Conservation (phyloP, 2,329 filamentous ascomycete genomes). For the Coniochaeta sp. region DNA sequence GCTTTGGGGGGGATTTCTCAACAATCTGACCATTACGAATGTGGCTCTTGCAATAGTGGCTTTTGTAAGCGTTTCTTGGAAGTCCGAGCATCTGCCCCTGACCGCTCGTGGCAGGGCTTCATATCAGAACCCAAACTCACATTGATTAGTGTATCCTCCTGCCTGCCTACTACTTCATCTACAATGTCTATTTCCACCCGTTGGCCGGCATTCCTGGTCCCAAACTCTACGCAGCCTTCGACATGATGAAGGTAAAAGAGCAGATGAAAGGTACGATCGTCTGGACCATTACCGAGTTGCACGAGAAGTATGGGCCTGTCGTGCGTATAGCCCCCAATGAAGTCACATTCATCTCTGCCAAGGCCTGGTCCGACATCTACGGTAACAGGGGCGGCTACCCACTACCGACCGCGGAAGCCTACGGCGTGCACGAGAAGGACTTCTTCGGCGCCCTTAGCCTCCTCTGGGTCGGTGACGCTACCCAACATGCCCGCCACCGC, state of each 20-base stretch:
- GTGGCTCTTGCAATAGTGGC: background rate
- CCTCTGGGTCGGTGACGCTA: slow-evolving; percentile 17
- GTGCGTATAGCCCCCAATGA: slow-evolving; percentile 36
- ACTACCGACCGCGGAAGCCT: slow-evolving; percentile 9
- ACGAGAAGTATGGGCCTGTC: slow-evolving; percentile 20
- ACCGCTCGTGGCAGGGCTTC: background rate
- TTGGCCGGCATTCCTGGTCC: background rate
- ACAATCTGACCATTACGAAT: background rate
- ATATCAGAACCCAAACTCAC: background rate
- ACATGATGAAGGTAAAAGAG: background rate
- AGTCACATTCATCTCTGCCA: slow-evolving; percentile 29
- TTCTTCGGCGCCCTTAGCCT: slow-evolving; percentile 21
- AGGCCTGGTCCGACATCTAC: slow-evolving; percentile 26
- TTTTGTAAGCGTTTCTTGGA: background rate
- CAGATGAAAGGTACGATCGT: slow-evolving; percentile 5
- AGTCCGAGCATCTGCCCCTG: background rate
- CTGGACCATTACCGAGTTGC: slow-evolving; percentile 10
- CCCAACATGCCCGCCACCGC: slow-evolving; percentile 21
- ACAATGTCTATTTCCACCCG: slow-evolving; percentile 1
- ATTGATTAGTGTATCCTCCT: background rate
- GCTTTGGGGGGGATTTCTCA: background rate
- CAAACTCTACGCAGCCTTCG: background rate
- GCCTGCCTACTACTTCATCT: background rate
- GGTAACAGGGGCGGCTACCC: slow-evolving; percentile 21
- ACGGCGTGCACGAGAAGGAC: slow-evolving; percentile 17